Base-by-base conservation (phyloP, 805 yeast genomes). In the Yueomyces sp. region DNA sequence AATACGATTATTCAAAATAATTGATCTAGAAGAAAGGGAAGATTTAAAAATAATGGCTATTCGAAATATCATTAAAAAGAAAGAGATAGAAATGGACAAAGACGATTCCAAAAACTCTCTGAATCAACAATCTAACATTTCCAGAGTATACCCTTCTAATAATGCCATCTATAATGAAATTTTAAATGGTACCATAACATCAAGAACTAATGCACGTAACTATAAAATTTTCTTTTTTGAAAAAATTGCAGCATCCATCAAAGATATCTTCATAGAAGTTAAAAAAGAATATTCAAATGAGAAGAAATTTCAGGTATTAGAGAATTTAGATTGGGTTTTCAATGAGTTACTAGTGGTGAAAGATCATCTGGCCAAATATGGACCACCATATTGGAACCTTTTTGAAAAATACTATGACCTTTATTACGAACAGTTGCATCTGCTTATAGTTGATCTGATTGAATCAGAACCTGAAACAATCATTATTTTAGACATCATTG, bases 241-340 rank as follows among this genome's bases (percentile, higher is more conserved):
- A 28, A 73, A 76, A 45, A 64, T 85, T 38, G 73, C 76, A 49
- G 70, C 69, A 41, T 72, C 85, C 5, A 72, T 88, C 9, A 67
- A 63, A 29, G 83, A 78, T 26, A 80, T 81, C 37, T 87, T 87
- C 64, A 66, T 71, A 34, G 75, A 79, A 46, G 65, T 72, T 68
- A 52, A 74, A 71, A 46, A 71, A 71, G 45, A 79, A 69, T 55
- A 65, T 62, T 28, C 74, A 71, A 64, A 59, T 26, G 68, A 64
- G 26, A 65, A 56, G 39, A 70, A 70, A 36, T 76, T 79, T 61
- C 70, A 69, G 19, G 77, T 86, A 1, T 68, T 84, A 45, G 80
- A 81, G 37, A 77, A 83, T 50, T 63, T 88, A 44, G 80, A 78
- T 45, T 90, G 96, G 88, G 73, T 87, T 26, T 85, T 81, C 59